Evolutionary conservation across 139 green algal species (phyloP).

Genomic region (Chlamydomonas eustigma): DNA sequence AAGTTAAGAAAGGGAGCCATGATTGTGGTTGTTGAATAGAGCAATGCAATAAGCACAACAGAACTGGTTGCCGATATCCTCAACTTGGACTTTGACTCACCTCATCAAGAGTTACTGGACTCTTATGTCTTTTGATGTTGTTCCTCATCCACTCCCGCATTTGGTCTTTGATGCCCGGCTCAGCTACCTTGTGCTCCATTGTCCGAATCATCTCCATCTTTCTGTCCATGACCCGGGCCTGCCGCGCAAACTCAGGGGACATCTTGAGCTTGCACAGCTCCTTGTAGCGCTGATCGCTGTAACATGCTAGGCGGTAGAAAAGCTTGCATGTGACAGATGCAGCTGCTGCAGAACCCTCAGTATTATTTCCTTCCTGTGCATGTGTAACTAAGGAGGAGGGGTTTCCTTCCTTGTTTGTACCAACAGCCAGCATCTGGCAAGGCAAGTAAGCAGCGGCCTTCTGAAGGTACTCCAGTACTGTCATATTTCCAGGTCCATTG

Average conservation of each 20-base stretch:
- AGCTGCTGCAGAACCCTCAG: too few relatives aligned
- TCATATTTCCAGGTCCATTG: not conserved
- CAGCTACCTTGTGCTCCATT: not conserved
- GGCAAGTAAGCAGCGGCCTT: not conserved
- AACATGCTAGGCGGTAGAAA: conserved; percentile 72
- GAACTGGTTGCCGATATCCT: too few relatives aligned
- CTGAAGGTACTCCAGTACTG: not conserved
- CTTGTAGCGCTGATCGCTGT: conserved; percentile 68
- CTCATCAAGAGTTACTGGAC: not conserved
- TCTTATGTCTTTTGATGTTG: not conserved
- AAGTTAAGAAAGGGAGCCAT: too few relatives aligned
- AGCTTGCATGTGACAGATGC: conserved; percentile 30
- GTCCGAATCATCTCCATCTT: conserved; percentile 47
- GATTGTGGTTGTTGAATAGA: too few relatives aligned
- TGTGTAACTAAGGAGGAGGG: too few relatives aligned
- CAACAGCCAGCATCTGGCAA: too few relatives aligned
- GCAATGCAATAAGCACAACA: too few relatives aligned
- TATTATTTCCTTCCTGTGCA: too few relatives aligned
- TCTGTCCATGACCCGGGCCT: conserved; percentile 47
- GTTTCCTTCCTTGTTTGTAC: too few relatives aligned
- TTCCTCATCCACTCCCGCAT: not conserved
- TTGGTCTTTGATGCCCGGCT: not conserved
- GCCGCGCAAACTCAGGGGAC: conserved; percentile 58
- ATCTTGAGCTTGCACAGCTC: conserved; percentile 38
- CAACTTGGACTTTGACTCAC: too few relatives aligned